Evolutionary conservation across 1,284 basidiomycete species (phyloP), one percentile per base, ranked within the genome.

Genomic region (Ganoderma multipileum): DNA sequence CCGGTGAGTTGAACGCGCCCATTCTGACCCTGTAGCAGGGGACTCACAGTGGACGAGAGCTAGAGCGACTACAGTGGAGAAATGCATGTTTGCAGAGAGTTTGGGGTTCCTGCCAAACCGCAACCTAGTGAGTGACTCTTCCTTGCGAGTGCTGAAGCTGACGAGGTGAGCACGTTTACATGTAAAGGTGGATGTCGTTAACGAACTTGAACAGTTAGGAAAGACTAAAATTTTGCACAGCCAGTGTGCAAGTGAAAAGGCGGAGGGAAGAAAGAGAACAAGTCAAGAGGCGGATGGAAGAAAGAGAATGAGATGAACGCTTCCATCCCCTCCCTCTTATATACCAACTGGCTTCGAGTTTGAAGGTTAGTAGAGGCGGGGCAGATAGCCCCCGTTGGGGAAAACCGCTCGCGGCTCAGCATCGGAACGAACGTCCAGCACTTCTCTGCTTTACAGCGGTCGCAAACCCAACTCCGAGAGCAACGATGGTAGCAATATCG

Each of bases 31-130:
- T 26, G 20, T 6, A n/a, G 5, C 6, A 1, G 52, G 28, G 7
- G 3, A 64, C 68, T 63, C 60, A 69, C 68, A 58, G 67, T 65
- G 61, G 36, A 68, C 50, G 58, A 69, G 65, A 50, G 65, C 62
- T 26, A 69, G n/a, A 42, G 68, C 68, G 59, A 67, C 26, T 41
- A 69, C 12, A 20, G 50, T 52, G 59, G 65, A 59, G 58, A 69
- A 60, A 63, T 64, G 66, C 65, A 69, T 69, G 65, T 50, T 69
- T 26, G 55, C 63, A 58, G 20, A 55, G 59, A 41, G 36, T 42
- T 14, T 47, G 67, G 26, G 55, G 44, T n/a, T 41, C 44, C 54
- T 63, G 30, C 9, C 18, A 38, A 61, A 33, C 33, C 33, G 8
- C 50, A 33, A 18, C n/a, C 2, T 3, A 41, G 60, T 66, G 30